Evolutionary conservation across 805 yeast genomes (phyloP).

Genomic region (Wickerhamiella azymoides): DNA sequence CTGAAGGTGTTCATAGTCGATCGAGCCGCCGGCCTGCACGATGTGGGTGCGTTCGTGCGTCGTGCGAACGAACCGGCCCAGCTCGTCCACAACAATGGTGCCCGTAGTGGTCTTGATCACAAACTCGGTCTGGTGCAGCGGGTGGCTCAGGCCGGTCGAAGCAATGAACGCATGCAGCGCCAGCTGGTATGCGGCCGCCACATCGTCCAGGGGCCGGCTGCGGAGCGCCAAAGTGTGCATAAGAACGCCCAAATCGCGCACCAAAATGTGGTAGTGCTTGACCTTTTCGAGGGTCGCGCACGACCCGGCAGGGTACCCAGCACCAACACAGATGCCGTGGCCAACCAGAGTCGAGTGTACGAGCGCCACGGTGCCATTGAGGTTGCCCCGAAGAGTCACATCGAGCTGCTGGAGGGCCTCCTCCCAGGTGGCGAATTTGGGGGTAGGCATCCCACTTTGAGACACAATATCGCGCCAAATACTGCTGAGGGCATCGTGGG

Average conservation of each 20-base stretch:
- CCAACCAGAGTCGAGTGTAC: conserved; percentile 1
- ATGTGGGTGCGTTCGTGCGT: not conserved
- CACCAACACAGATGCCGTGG: conserved; percentile 2
- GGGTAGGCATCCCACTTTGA: not conserved
- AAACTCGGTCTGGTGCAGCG: conserved; percentile 1
- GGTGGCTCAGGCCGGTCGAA: not conserved
- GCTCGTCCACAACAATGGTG: not conserved
- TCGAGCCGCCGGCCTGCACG: not conserved
- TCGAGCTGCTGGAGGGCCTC: not conserved
- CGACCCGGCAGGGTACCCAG: conserved; percentile 3
- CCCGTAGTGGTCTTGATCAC: not conserved
- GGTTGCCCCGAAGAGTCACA: not conserved
- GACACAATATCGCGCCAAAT: conserved; percentile 2
- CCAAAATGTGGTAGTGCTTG: not conserved
- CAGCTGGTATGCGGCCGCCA: not conserved
- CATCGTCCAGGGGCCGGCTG: not conserved
- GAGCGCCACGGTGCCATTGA: not conserved
- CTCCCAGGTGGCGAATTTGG: conserved; percentile 2
- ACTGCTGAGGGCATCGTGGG: not conserved
- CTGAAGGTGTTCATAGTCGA: not conserved
- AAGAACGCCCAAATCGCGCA: not conserved
- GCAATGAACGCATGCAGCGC: not conserved
- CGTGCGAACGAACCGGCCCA: not conserved
- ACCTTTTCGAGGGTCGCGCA: not conserved
- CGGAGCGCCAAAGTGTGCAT: not conserved